Conservation (phyloP, 305 asterid species). For the Salvia sclarea region DNA sequence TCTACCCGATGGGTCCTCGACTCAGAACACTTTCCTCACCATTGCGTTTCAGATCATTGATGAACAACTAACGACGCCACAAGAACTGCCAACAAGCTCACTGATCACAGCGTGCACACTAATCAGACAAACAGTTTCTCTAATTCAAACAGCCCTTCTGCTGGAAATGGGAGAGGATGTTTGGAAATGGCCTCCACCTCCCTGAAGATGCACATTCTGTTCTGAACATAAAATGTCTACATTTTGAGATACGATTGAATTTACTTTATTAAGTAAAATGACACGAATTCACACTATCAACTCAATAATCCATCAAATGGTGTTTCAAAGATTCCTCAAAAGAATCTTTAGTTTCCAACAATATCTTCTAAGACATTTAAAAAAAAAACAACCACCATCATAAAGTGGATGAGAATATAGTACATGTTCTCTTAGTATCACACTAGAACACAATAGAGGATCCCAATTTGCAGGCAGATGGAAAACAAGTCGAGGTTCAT, state of each 20-base stretch:
- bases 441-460: no score
- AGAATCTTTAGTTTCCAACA: neutral
- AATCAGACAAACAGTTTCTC: conserved; percentile 40
- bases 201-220: neutral
- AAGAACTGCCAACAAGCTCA: conserved; percentile 42
- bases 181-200: neutral
- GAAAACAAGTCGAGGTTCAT: neutral
- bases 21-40: conserved; percentile 42
- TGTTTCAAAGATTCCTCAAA: neutral
- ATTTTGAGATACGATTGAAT: neutral
- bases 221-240: neutral
- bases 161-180: neutral
- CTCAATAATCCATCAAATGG: neutral
- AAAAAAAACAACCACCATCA: neutral
- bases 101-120: conserved; percentile 38
- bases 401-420: neutral
- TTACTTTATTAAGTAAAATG: neutral
- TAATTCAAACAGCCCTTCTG: conserved; percentile 40
- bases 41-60: conserved; percentile 49
- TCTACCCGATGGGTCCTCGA: conserved; percentile 34
- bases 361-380: neutral
- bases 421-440: neutral
- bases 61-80: conserved; percentile 36
- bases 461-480: no score
- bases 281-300: neutral